These are phyloP conservation scores for Cytidiella melzeri DNA, from an alignment of 768 basidiomycete species.

Conservation along the genomic window DNA sequence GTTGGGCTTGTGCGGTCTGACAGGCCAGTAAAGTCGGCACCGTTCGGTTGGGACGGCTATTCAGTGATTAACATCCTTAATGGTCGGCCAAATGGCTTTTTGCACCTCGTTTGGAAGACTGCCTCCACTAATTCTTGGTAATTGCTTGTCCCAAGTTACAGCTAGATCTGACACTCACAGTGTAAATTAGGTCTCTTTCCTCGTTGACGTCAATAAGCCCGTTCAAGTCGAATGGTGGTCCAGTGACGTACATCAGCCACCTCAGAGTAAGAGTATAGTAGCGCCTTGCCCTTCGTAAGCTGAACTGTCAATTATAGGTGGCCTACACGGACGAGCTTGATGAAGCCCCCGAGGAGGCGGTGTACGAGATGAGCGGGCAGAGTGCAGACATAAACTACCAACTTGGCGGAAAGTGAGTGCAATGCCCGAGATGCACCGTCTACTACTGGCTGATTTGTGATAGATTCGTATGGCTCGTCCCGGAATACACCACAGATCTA, in stretches of 20 bases:
- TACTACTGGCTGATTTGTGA: neutral
- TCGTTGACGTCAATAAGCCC: conserved; percentile 1
- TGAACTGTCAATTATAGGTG: too few species aligned
- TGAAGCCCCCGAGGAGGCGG: neutral
- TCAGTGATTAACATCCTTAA: conserved; percentile 1
- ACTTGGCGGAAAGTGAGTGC: conserved; percentile 2
- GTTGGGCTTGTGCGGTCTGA: conserved; percentile 1
- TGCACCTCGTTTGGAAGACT: conserved; percentile 7
- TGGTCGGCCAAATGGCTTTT: neutral
- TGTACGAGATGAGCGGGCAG: conserved; percentile 3
- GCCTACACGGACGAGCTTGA: neutral
- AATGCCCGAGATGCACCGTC: neutral
- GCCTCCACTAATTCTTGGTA: conserved; percentile 6
- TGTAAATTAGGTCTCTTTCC: neutral
- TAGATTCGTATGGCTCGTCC: conserved; percentile 6
- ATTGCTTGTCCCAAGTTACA: neutral
- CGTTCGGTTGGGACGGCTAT: conserved; percentile 1
- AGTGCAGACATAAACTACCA: conserved; percentile 5
- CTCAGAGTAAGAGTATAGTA: conserved; percentile 7
- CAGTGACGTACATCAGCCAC: conserved; percentile 1
- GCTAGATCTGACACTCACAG: neutral
- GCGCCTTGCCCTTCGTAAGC: too few species aligned
- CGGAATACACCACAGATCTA: conserved; percentile 4
- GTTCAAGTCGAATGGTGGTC: neutral
- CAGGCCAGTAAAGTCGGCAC: neutral